These are phyloP conservation scores for Ceratocystis huliohia DNA, from an alignment of 2,329 filamentous ascomycete genomes.

Conservation along the genomic window DNA sequence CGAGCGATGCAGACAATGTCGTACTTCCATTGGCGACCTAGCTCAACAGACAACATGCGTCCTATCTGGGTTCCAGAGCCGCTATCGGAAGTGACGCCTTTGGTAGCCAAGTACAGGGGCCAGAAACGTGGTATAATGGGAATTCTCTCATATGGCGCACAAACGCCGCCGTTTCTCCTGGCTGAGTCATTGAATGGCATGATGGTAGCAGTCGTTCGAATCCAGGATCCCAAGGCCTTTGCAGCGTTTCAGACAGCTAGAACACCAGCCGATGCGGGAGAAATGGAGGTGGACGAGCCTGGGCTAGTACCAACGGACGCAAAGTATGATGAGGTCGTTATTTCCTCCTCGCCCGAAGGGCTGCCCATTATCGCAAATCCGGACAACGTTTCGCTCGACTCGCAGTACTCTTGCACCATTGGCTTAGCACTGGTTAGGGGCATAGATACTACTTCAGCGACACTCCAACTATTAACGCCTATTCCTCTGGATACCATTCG, in stretches of 20 bases:
- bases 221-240: constrained; percentile 44
- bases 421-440: constrained; percentile 59
- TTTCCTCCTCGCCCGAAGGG: constrained; percentile 36
- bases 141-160: constrained; percentile 55
- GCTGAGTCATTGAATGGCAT: constrained; percentile 56
- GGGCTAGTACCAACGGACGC: constrained; percentile 2
- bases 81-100: constrained; percentile 45
- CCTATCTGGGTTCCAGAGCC: constrained; percentile 41
- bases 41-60: not conserved
- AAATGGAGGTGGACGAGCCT: constrained; percentile 22
- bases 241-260: constrained; percentile 23
- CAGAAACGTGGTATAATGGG: constrained; percentile 44
- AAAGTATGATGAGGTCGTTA: constrained; percentile 14
- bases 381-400: constrained; percentile 44
- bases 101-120: constrained; percentile 48
- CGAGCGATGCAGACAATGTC: constrained; percentile 67
- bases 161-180: constrained; percentile 45
- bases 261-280: constrained; percentile 17
- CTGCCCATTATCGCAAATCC: constrained; percentile 51
- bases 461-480: constrained; percentile 55
- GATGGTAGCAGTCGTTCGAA: constrained; percentile 52
- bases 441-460: constrained; percentile 42
- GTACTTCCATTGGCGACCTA: constrained; percentile 49
- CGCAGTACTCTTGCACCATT: constrained; percentile 44
- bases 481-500: constrained; percentile 33